phyloP scores from a whole-genome alignment of 768 basidiomycete species.

The Kwoniella dejecticola region DNA sequence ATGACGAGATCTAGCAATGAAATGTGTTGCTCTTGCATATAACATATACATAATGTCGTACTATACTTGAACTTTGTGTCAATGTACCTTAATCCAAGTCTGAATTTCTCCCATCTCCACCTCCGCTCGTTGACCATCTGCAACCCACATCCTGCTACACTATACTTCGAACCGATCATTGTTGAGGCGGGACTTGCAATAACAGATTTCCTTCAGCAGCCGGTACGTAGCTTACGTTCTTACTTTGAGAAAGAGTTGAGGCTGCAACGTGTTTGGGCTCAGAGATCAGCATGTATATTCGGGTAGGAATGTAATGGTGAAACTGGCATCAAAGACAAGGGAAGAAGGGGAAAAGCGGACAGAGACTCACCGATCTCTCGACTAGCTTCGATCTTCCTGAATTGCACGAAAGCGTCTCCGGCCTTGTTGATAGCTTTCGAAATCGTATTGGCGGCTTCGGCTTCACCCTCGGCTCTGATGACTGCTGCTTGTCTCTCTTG shows the following conservation, averaged over 20 bases:
- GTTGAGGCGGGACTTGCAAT: conserved; percentile 46
- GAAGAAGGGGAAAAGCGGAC: neutral
- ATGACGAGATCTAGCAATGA: no score
- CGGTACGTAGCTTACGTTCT: conserved; percentile 54
- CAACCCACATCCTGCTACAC: neutral
- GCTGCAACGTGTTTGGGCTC: conserved; percentile 32
- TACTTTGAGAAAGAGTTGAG: conserved; percentile 44
- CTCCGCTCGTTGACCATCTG: no score
- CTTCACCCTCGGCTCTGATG: conserved; percentile 97
- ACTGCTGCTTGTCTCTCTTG: conserved; percentile 99
- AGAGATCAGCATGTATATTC: neutral
- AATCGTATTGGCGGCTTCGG: conserved; percentile 92
- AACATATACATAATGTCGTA: no score
- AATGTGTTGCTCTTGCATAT: no score
- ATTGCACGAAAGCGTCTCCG: conserved; percentile 90
- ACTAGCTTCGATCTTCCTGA: conserved; percentile 95
- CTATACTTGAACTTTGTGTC: no score
- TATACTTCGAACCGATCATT: conserved; percentile 6
- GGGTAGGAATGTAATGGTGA: no score
- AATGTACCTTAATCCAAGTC: no score
- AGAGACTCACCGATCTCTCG: conserved; percentile 75
- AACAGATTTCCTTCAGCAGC: conserved; percentile 46
- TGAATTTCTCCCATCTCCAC: no score
- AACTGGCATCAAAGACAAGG: neutral
- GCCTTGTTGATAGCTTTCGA: conserved; percentile 87